Conservation (phyloP, 495 filamentous ascomycete genomes). For the Penicillium paradoxum region DNA sequence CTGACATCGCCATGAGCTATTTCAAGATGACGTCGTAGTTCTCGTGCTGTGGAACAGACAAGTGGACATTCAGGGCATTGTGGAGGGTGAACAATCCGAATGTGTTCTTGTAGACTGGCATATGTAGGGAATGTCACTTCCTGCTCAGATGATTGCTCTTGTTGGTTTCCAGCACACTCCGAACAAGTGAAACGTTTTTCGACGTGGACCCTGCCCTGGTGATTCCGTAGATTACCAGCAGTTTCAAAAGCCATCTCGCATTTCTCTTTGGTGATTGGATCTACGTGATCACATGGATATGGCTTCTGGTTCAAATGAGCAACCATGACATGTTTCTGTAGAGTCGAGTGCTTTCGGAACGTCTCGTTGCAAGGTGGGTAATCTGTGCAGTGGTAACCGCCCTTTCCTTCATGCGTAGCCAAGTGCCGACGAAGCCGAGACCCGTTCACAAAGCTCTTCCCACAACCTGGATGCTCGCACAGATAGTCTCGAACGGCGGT, state of each 20-base stretch:
- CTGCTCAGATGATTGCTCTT: conserved; percentile 17
- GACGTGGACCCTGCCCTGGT: conserved; percentile 65
- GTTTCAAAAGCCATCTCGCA: conserved; percentile 72
- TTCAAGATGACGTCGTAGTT: conserved; percentile 66
- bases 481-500: conserved; percentile 63
- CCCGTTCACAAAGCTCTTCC: conserved; percentile 72
- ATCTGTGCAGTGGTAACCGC: conserved; percentile 66
- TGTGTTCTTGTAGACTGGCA: conserved; percentile 63
- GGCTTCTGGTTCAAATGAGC: conserved; percentile 66
- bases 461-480: conserved; percentile 67
- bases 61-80: conserved; percentile 68
- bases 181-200: conserved; percentile 66
- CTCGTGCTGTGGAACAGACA: conserved; percentile 53
- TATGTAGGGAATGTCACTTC: conserved; percentile 65
- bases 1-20: conserved; percentile 58
- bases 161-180: conserved; percentile 49
- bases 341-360: conserved; percentile 84
- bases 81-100: conserved; percentile 63
- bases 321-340: conserved; percentile 72
- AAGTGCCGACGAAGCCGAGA: conserved; percentile 67
- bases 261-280: conserved; percentile 48
- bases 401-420: conserved; percentile 60
- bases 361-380: conserved; percentile 68
- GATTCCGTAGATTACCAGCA: conserved; percentile 60
- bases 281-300: conserved; percentile 58